Conservation (phyloP, 805 yeast genomes). For the Candida silvicultrix region DNA sequence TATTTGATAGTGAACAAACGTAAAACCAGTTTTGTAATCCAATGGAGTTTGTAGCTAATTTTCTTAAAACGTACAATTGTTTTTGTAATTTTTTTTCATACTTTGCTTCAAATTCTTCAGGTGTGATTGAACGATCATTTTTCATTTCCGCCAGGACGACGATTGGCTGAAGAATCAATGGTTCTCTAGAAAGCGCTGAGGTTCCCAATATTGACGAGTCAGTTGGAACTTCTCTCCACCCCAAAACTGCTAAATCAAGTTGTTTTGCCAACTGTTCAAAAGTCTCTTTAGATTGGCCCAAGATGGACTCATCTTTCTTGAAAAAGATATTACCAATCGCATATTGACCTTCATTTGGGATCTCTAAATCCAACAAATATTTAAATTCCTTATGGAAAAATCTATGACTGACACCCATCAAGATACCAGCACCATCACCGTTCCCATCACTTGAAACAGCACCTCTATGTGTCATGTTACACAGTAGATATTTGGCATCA, state of each 20-base stretch:
- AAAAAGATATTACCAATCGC: conserved; percentile 94
- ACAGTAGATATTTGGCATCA: conserved; percentile 79
- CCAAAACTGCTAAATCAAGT: conserved; percentile 76
- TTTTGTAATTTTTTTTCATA: conserved; percentile 70
- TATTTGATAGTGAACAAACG: conserved; percentile 85
- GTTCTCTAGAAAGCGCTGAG: conserved; percentile 91
- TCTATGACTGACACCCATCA: conserved; percentile 86
- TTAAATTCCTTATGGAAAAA: conserved; percentile 82
- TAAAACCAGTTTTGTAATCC: conserved; percentile 97
- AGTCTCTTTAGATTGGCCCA: conserved; percentile 63
- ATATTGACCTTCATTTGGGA: conserved; percentile 81
- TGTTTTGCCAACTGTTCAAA: conserved; percentile 77
- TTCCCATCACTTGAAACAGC: conserved; percentile 96
- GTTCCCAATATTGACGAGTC: conserved; percentile 94
- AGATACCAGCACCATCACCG: conserved; percentile 98
- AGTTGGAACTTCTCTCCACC: conserved; percentile 93
- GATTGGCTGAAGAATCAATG: conserved; percentile 86
- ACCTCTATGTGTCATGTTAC: conserved; percentile 99
- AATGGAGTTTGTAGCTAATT: conserved; percentile 83
- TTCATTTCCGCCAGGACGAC: conserved; percentile 57
- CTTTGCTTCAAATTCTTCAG: conserved; percentile 47
- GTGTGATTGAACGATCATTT: conserved; percentile 29
- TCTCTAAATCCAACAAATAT: conserved; percentile 54
- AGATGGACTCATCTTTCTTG: conserved; percentile 71
- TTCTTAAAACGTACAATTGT: conserved; percentile 78